phyloP scores from a whole-genome alignment of 2,329 filamentous ascomycete species.

The Talaromyces atroroseus region DNA sequence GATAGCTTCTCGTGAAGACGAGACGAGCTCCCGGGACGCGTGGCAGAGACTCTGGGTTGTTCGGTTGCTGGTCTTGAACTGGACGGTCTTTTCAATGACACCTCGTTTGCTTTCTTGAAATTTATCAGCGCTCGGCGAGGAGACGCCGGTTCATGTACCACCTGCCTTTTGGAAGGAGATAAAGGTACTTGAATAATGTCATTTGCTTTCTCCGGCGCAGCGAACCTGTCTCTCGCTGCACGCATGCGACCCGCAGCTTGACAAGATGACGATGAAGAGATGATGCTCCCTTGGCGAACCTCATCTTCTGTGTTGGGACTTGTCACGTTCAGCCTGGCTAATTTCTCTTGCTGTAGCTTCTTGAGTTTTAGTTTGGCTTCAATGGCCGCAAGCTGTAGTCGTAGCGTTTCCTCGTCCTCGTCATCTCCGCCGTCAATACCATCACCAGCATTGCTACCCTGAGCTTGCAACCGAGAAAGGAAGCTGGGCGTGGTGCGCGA shows the following conservation, averaged over 20 bases:
- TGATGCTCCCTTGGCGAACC: slow-evolving; percentile 1
- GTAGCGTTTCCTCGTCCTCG: slow-evolving; percentile 85
- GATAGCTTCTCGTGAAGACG: slow-evolving; percentile 20
- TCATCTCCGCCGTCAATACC: slow-evolving; percentile 49
- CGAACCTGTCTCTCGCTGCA: slow-evolving; percentile 15
- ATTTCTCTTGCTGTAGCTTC: slow-evolving; percentile 62
- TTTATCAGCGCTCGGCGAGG: slow-evolving; percentile 76
- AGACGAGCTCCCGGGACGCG: slow-evolving; percentile 22
- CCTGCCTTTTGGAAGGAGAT: slow-evolving; percentile 55
- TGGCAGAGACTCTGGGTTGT: slow-evolving; percentile 26
- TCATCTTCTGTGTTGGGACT: slow-evolving; percentile 19
- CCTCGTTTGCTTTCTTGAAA: slow-evolving; percentile 76
- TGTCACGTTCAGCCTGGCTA: slow-evolving; percentile 18
- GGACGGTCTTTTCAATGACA: slow-evolving; percentile 71
- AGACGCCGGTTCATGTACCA: slow-evolving; percentile 57
- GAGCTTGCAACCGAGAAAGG: slow-evolving; percentile 24
- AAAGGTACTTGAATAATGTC: slow-evolving; percentile 66
- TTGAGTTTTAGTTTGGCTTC: slow-evolving; percentile 84
- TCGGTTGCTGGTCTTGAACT: slow-evolving; percentile 25
- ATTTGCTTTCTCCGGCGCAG: slow-evolving; percentile 16
- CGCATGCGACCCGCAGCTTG: slow-evolving; percentile 17
- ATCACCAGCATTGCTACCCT: slow-evolving; percentile 26
- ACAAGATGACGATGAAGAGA: slow-evolving; percentile 15
- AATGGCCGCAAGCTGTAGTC: slow-evolving; percentile 81
- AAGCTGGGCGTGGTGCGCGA: slow-evolving; percentile 35